Percentiles rank a stretch among this genome's conserved stretches.
Conservation (phyloP, 306 rosid genomes). For the Rosa chinensis region DNA sequence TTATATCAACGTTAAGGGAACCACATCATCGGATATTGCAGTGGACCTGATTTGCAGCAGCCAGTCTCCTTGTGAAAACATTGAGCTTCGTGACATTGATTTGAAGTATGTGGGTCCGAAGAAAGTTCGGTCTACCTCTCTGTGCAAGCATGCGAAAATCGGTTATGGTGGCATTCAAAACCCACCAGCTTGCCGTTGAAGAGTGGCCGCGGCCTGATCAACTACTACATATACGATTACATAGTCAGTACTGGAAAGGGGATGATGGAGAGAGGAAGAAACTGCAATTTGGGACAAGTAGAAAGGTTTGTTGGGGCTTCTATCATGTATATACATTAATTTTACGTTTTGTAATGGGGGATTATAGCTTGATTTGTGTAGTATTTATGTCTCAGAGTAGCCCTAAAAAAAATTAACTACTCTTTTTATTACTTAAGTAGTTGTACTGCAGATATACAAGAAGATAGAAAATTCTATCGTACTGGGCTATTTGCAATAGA, state of each 20-base stretch:
- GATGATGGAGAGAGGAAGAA: background rate
- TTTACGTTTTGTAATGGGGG: background rate
- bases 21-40: slow-evolving; percentile 37
- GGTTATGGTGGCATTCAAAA: slow-evolving; percentile 34
- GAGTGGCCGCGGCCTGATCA: background rate
- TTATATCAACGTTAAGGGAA: slow-evolving; percentile 52
- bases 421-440: background rate
- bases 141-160: slow-evolving; percentile 47
- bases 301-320: background rate
- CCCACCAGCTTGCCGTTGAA: slow-evolving; percentile 47
- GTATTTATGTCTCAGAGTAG: background rate
- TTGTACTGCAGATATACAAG: background rate
- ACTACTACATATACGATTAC: background rate
- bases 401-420: background rate
- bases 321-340: background rate
- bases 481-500: too few species aligned
- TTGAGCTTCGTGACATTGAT: slow-evolving; percentile 44
- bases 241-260: background rate
- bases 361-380: background rate
- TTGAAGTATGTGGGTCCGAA: slow-evolving; percentile 22
- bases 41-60: slow-evolving; percentile 63
- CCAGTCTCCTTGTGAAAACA: slow-evolving; percentile 48
- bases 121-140: slow-evolving; percentile 17
- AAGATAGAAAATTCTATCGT: too few species aligned
- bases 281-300: background rate